These are phyloP conservation scores for Fusarium chlamydosporum DNA, from an alignment of 2,329 filamentous ascomycete genomes.

Conservation along the genomic window DNA sequence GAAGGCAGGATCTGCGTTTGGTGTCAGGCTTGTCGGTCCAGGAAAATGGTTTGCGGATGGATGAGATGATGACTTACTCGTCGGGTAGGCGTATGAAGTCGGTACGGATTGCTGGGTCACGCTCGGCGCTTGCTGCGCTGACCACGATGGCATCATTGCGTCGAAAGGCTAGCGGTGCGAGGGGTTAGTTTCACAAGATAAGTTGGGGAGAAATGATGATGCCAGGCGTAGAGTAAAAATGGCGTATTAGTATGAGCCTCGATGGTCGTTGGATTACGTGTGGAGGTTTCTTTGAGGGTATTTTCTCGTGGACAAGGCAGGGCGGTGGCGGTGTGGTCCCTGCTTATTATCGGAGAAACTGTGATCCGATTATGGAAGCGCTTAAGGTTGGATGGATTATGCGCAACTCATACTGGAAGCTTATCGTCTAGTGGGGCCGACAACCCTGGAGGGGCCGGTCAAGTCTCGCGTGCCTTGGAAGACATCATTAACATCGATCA, in stretches of 20 bases:
- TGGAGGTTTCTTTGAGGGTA: conserved; percentile 39
- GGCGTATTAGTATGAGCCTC: conserved; percentile 23
- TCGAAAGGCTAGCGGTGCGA: conserved; percentile 38
- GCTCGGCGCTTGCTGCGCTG: conserved; percentile 59
- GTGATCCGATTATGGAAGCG: conserved; percentile 11
- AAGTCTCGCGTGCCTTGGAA: conserved; percentile 27
- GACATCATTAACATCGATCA: conserved; percentile 31
- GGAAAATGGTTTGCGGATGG: background rate
- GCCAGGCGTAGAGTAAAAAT: conserved; percentile 27
- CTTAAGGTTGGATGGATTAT: background rate
- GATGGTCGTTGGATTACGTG: conserved; percentile 29
- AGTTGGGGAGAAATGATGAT: conserved; percentile 33
- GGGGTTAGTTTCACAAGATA: conserved; percentile 48
- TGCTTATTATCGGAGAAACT: conserved; percentile 46
- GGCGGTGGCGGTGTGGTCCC: conserved; percentile 49
- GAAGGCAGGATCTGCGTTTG: conserved; percentile 66
- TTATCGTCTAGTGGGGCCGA: conserved; percentile 43
- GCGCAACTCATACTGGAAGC: conserved; percentile 9
- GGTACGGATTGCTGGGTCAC: conserved; percentile 57
- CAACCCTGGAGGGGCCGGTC: conserved; percentile 28
- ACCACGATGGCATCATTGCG: conserved; percentile 58
- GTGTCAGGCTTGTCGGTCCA: conserved; percentile 44
- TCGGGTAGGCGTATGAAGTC: conserved; percentile 57
- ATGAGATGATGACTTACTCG: conserved; percentile 53
- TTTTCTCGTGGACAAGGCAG: conserved; percentile 46